These are phyloP conservation scores for Trichoderma sp. DNA, from an alignment of 2,329 filamentous ascomycete genomes.

Conservation along the genomic window DNA sequence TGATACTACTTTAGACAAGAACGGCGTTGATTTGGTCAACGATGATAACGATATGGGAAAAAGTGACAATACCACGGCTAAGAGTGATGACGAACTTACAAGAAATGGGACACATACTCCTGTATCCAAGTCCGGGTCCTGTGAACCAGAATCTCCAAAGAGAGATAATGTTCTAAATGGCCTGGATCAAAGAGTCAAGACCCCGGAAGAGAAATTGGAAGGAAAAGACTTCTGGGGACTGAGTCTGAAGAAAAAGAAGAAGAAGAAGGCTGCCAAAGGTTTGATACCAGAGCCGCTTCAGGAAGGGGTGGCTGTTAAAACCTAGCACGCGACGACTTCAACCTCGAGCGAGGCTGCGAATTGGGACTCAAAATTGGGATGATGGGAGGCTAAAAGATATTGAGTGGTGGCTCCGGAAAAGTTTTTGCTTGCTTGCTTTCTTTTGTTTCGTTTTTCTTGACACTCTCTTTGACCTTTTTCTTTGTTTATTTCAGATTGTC, in stretches of 20 bases:
- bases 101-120: background rate
- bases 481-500: background rate
- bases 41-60: background rate
- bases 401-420: background rate
- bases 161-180: background rate
- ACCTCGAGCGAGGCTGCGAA: background rate
- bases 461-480: background rate
- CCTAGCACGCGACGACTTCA: background rate
- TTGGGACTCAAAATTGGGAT: background rate
- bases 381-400: background rate
- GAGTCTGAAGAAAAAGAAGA: background rate
- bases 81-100: background rate
- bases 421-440: background rate
- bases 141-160: background rate
- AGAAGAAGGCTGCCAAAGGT: background rate
- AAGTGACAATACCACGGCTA: background rate
- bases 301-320: background rate
- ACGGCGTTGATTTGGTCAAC: background rate
- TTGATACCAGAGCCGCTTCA: background rate
- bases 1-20: background rate
- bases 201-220: background rate
- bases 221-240: background rate
- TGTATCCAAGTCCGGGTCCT: background rate
- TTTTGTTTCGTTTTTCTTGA: background rate
- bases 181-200: background rate